Evolutionary conservation across 192 early-diverging fungal genomes (phyloP), one percentile per base, ranked within the genome.

Genomic region (Lobosporangium transversale): DNA sequence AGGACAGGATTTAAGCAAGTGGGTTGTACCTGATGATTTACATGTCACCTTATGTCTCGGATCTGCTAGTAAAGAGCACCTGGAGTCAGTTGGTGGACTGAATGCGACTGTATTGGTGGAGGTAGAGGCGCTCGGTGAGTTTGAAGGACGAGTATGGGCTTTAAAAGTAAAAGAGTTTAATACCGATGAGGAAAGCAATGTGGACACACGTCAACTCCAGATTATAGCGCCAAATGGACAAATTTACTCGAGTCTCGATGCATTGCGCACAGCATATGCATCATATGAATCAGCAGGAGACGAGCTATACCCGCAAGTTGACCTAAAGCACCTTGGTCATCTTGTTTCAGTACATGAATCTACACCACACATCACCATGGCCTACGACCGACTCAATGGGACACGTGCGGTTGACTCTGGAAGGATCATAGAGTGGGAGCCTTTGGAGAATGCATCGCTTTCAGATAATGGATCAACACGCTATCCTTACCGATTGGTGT

Each of bases 11-110:
- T 17, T 61, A 43, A 48, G 37, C 56, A 66, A 60, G 49, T 76
- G 71, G 71, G 71, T 76, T 15, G 36, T 66, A 14, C 71, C 71
- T 0, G 70, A 66, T 29, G 71, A 76, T 18, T 26, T 76, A 24
- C 71, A 76, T 66, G 71, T 76, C 31, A 58, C 64, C 14, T 26
- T 76, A 1, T 67, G 64, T 21, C 44, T 58, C 1, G 71, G 71
- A 23, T n/a, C 57, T 10, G 56, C 58, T 7, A 21, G 45, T 23
- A 31, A 53, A 32, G 64, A 76, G 21, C 30, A 53, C 35, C 57
- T 53, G 17, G 48, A 66, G 40, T 26, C 52, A 0, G 50, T 76
- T 23, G 71, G 71, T 15, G 57, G 71, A 32, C 32, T 76, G 4
- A 64, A 64, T 5, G 63, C 71, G 5, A 66, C 71, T 0, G 64